Conservation (phyloP, 1,284 basidiomycete genomes). For the Boletus mariae region DNA sequence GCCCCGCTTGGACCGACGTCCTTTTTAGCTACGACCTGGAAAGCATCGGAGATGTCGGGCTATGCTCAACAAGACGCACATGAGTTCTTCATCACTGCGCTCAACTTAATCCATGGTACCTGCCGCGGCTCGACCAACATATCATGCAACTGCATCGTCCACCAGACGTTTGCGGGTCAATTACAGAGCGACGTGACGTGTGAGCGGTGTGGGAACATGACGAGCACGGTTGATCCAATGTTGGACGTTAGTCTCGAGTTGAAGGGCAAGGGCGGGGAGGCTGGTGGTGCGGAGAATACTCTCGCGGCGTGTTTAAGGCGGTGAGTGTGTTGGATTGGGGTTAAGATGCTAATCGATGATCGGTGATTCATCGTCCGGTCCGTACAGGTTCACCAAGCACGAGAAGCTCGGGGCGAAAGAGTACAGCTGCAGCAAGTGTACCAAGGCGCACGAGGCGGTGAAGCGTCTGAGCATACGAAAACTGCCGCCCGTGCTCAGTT, state of each 20-base stretch:
- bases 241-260: constrained; percentile 91
- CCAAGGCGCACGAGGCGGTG: constrained; percentile 68
- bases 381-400: constrained; percentile 66
- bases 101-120: constrained; percentile 83
- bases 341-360: not conserved
- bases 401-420: constrained; percentile 72
- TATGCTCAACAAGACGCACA: constrained; percentile 95
- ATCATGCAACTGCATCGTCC: constrained; percentile 88
- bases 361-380: not conserved
- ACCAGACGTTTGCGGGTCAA: constrained; percentile 85
- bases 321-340: constrained; percentile 35
- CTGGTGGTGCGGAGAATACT: constrained; percentile 48
- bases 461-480: constrained; percentile 84
- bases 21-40: constrained; percentile 87
- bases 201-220: constrained; percentile 72
- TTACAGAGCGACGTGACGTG: constrained; percentile 90
- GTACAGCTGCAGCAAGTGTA: constrained; percentile 73
- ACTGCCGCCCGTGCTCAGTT: constrained; percentile 87
- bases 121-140: constrained; percentile 68
- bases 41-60: constrained; percentile 81
- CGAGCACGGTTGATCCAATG: constrained; percentile 83
- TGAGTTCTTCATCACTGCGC: constrained; percentile 81
- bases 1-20: constrained; percentile 79
- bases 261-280: constrained; percentile 50
- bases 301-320: constrained; percentile 67